These are phyloP conservation scores for Phytophthora pini DNA, from an alignment of 352 stramenopile species.

Conservation along the genomic window DNA sequence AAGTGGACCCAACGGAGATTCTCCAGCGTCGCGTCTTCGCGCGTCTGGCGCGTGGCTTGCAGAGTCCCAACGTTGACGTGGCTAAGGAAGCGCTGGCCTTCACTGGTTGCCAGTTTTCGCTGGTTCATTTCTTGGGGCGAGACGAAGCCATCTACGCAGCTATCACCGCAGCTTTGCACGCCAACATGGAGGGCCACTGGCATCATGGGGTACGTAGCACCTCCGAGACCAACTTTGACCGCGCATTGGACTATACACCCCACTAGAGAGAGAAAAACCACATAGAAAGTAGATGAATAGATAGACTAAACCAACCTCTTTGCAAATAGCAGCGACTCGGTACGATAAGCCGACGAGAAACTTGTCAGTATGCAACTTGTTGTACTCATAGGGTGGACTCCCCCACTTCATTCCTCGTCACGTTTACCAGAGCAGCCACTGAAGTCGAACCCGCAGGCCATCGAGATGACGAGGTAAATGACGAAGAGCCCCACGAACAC, in stretches of 20 bases:
- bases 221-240: conserved; percentile 78
- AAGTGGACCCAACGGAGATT: conserved; percentile 38
- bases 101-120: conserved; percentile 80
- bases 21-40: conserved; percentile 66
- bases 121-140: conserved; percentile 76
- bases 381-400: not conserved
- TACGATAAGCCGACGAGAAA: not conserved
- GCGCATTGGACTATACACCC: conserved; percentile 76
- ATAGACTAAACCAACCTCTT: conserved; percentile 24
- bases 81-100: conserved; percentile 86
- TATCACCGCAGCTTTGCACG: conserved; percentile 70
- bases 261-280: conserved; percentile 10
- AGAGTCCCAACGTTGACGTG: conserved; percentile 70
- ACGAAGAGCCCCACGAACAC: conserved; percentile 80
- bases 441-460: conserved; percentile 89
- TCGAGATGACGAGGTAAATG: conserved; percentile 87
- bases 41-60: conserved; percentile 61
- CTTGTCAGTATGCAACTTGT: conserved; percentile 17
- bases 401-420: conserved; percentile 32
- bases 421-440: conserved; percentile 76
- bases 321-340: not conserved
- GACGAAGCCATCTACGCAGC: conserved; percentile 71
- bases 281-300: conserved; percentile 38
- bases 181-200: conserved; percentile 72
- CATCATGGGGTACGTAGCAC: conserved; percentile 71